These are phyloP conservation scores for Neohortaea acidophila DNA, from an alignment of 495 filamentous ascomycete species.

Conservation along the genomic window DNA sequence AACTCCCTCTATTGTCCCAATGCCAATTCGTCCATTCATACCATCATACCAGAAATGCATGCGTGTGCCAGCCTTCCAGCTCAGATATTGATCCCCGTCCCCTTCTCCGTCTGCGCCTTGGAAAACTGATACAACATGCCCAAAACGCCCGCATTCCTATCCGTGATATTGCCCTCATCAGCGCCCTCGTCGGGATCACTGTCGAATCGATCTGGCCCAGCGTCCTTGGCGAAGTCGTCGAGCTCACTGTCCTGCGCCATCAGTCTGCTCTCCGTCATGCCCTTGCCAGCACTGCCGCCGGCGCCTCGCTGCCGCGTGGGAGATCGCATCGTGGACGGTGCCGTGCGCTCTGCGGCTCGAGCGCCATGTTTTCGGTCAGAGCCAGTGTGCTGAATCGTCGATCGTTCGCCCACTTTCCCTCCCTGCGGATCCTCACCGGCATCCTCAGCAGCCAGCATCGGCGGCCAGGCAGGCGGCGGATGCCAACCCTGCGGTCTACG, in stretches of 20 bases:
- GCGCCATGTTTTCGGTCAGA: not conserved
- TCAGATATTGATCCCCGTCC: constrained; percentile 11
- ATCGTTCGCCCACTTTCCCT: not conserved
- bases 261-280: constrained; percentile 1
- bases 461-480: constrained; percentile 15
- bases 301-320: not conserved
- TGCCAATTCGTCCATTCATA: no score
- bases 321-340: not conserved
- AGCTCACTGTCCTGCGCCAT: constrained; percentile 8
- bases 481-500: constrained; percentile 9
- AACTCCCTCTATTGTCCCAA: no score
- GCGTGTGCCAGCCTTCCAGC: not conserved
- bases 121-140: constrained; percentile 83
- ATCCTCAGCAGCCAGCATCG: constrained; percentile 5
- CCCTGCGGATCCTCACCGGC: constrained; percentile 3
- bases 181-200: constrained; percentile 34
- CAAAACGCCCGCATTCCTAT: constrained; percentile 51
- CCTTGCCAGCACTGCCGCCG: not conserved
- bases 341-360: no score
- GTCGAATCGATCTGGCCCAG: constrained; percentile 3
- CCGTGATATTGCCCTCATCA: constrained; percentile 27
- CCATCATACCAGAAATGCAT: no score
- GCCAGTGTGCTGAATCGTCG: not conserved
- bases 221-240: not conserved
- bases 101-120: constrained; percentile 50